Evolutionary conservation across 2,329 filamentous ascomycete species (phyloP).

Genomic region (Lanzia echinophila): DNA sequence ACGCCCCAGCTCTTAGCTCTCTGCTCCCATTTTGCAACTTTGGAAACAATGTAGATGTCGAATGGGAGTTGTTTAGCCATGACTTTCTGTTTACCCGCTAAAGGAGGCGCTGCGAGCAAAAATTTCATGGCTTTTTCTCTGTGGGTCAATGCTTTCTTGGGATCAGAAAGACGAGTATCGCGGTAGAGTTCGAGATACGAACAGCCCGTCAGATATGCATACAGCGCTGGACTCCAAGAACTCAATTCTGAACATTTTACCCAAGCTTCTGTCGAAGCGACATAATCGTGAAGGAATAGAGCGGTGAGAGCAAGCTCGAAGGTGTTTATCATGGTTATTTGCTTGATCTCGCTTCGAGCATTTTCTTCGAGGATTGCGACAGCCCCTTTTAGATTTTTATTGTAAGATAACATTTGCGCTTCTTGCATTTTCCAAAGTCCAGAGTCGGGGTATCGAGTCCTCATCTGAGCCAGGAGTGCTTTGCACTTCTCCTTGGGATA

Average conservation of each 20-base stretch:
- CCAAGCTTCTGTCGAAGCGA: conserved; percentile 67
- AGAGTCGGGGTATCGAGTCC: conserved; percentile 70
- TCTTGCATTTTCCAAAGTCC: conserved; percentile 86
- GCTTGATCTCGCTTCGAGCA: conserved; percentile 68
- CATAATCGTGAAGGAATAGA: conserved; percentile 75
- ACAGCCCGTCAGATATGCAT: conserved; percentile 79
- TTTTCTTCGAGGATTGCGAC: conserved; percentile 57
- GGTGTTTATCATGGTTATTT: conserved; percentile 75
- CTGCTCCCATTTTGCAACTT: conserved; percentile 82
- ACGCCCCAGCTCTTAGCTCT: conserved; percentile 61
- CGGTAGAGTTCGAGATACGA: conserved; percentile 80
- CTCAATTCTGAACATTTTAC: conserved; percentile 71
- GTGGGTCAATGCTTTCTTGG: conserved; percentile 45
- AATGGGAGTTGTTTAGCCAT: conserved; percentile 87
- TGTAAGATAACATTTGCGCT: conserved; percentile 65
- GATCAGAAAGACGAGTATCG: conserved; percentile 39
- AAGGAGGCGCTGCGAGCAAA: conserved; percentile 62
- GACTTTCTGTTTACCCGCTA: conserved; percentile 80
- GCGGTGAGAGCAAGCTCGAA: conserved; percentile 77
- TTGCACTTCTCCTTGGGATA: conserved; percentile 66
- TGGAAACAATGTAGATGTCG: conserved; percentile 76
- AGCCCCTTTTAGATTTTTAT: conserved; percentile 59
- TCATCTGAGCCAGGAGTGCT: conserved; percentile 65
- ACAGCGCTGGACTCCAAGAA: conserved; percentile 83
- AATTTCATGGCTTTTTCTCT: conserved; percentile 62